These are phyloP conservation scores for Elsinoe arachidis DNA, from an alignment of 2,329 filamentous ascomycete species.

Conservation along the genomic window DNA sequence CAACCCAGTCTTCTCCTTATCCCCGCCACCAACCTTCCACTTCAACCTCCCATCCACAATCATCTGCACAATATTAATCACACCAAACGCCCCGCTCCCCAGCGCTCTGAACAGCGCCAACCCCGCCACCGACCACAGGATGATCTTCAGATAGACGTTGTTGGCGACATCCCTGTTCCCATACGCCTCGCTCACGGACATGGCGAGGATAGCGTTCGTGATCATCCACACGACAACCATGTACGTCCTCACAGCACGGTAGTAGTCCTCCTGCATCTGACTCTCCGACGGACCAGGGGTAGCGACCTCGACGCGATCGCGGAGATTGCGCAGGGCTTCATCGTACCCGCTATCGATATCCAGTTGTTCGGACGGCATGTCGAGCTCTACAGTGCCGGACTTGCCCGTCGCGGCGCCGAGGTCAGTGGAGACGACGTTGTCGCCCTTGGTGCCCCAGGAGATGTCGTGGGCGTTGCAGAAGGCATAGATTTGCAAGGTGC, in stretches of 20 bases:
- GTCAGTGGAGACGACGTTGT: conserved; percentile 90
- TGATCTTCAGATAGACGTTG: conserved; percentile 87
- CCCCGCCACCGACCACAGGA: conserved; percentile 82
- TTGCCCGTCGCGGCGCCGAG: conserved; percentile 74
- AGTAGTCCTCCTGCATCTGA: conserved; percentile 96
- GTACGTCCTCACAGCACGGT: conserved; percentile 93
- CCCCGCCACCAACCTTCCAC: conserved; percentile 27
- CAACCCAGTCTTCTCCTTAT: conserved; percentile 23
- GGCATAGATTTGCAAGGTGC: conserved; percentile 93
- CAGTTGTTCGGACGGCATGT: conserved; percentile 96
- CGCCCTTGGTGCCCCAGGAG: conserved; percentile 97
- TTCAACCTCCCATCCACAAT: conserved; percentile 79
- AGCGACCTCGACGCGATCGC: conserved; percentile 81
- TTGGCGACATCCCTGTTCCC: conserved; percentile 58
- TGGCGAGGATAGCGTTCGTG: conserved; percentile 82
- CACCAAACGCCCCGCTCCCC: conserved; percentile 69
- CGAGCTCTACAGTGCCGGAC: conserved; percentile 73
- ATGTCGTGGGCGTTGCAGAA: conserved; percentile 99
- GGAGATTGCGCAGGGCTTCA: conserved; percentile 89
- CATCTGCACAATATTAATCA: conserved; percentile 76
- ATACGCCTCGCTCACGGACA: conserved; percentile 86
- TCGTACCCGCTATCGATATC: conserved; percentile 98
- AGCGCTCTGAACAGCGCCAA: conserved; percentile 82
- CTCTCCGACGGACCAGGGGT: conserved; percentile 54
- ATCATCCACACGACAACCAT: conserved; percentile 96